A percentile compares a stretch with the other conserved stretches of the same genome.
phyloP scores from a whole-genome alignment of 176 grass and related monocot species.

The Avena sativa region DNA sequence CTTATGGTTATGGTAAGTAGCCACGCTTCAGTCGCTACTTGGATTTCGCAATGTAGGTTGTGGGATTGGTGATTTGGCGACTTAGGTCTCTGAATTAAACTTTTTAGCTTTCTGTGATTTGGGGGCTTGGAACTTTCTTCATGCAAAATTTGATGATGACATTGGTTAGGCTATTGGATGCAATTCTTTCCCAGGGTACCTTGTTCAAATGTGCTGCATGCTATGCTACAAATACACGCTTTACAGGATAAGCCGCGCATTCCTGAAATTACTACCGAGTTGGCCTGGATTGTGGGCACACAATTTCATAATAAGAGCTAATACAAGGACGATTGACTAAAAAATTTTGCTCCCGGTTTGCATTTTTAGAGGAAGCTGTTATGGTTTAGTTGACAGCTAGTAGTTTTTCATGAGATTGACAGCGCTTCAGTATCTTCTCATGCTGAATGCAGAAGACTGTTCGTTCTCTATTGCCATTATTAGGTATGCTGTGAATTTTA shows the following conservation, averaged over 20 bases:
- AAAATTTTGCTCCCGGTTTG: constrained; percentile 3
- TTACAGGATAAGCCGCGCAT: not conserved
- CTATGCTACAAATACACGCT: not conserved
- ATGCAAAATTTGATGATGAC: not conserved
- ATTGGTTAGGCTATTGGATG: not conserved
- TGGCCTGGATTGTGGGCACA: not conserved
- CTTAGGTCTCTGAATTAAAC: not conserved
- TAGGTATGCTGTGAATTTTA: constrained; percentile 22
- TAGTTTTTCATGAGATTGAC: not conserved
- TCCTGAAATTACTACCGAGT: constrained; percentile 5
- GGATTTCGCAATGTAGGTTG: constrained; percentile 50
- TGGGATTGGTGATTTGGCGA: not conserved
- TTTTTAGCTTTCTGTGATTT: constrained; percentile 25
- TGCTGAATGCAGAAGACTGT: no score
- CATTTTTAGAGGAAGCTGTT: constrained; percentile 15
- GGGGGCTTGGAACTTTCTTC: not conserved
- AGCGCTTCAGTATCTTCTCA: not conserved
- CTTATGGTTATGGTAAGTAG: constrained; percentile 85
- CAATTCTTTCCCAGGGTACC: not conserved
- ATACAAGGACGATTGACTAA: not conserved
- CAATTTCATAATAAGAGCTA: not conserved
- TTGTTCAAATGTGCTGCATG: not conserved
- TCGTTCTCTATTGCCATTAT: not conserved
- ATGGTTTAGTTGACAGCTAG: not conserved
- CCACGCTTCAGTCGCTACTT: constrained; percentile 18